Base-by-base conservation (phyloP, 1,139 yeast species). In the Debaryomycetaceae sp. region DNA sequence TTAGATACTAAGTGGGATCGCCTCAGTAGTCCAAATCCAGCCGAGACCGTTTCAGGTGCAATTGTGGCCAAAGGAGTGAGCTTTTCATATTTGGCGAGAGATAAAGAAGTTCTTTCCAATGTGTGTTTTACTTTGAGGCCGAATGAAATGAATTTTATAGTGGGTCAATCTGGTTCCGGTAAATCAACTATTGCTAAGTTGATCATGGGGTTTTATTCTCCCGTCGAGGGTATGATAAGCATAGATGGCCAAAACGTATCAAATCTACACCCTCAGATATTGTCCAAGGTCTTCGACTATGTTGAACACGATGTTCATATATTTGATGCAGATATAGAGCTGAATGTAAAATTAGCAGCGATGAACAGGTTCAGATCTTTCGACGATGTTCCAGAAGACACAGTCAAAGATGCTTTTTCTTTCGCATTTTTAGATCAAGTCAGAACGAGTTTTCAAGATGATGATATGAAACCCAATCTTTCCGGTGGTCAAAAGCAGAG, bases 401-500 rank as follows among this genome's bases (percentile, higher is more conserved):
- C 55, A 6, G 50, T 83, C 1, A 58, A 64, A 5, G 67, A 70
- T 1, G 89, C 89, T 0, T 62, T 80, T 40, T 63, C 69, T 1
- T 72, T 83, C 58, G 76, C 90, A 0, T 60, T 74, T 9, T 63
- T 86, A 14, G 63, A 65, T 2, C 74, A 75, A 33, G 56, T 84
- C 2, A 76, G 84, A 0, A 63, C 77, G 7, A 89, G 90, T 0
- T 43, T 80, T 3, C 72, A 84, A 24, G 77, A 88, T 0, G 50
- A 60, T 1, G 55, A 87, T 3, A 80, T 83, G 0, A 59, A 64
- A 0, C 66, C 68, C 2, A 78, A 80, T 2, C 66, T 93, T n/a
- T 89, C 97, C 51, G 98, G 98, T 4, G 99, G 99, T 0, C 97
- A 93, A 60, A 78, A 76, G 45, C 99, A 93, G 63, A 68, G 91